Evolutionary conservation across 164 flowering plant genomes (phyloP).

Genomic region (Houttuynia cordata): DNA sequence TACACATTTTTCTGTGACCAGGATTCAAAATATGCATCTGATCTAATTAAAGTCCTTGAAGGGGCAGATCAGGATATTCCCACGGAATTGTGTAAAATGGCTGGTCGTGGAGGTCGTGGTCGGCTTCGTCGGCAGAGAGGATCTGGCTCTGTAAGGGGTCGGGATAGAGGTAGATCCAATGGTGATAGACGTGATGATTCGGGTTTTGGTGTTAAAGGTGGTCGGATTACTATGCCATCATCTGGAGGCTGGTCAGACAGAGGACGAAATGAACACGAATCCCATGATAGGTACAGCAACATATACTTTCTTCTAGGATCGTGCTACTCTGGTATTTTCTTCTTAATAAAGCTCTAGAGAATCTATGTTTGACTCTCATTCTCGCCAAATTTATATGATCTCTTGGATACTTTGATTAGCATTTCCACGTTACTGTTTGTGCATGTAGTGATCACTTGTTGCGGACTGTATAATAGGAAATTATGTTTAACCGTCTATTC

Average conservation of each 20-base stretch:
- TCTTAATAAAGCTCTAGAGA: too few relatives aligned
- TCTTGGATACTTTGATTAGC: not conserved
- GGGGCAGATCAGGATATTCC: slow-evolving; percentile 81
- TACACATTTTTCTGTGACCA: slow-evolving; percentile 71
- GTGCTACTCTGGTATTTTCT: not conserved
- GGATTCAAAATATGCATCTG: slow-evolving; percentile 65
- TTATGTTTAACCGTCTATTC: too few relatives aligned
- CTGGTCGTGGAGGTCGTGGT: slow-evolving; percentile 55
- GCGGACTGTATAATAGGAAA: too few relatives aligned
- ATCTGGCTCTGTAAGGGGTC: slow-evolving; percentile 27
- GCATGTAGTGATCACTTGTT: not conserved
- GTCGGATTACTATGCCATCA: slow-evolving; percentile 23
- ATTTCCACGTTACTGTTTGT: not conserved
- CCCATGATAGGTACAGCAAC: slow-evolving; percentile 30
- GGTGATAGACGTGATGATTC: slow-evolving; percentile 30
- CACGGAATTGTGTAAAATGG: slow-evolving; percentile 44
- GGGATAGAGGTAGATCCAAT: slow-evolving; percentile 28
- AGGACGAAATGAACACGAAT: slow-evolving; percentile 25
- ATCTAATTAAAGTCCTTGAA: slow-evolving; percentile 77
- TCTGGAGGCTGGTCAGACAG: slow-evolving; percentile 22
- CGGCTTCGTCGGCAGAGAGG: slow-evolving; percentile 45
- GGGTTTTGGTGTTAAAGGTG: slow-evolving; percentile 30
- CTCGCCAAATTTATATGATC: not conserved
- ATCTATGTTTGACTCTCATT: too few relatives aligned
- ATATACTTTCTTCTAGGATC: not conserved